phyloP scores from a whole-genome alignment of 2,329 filamentous ascomycete species.

The Pseudogymnoascus sp. region DNA sequence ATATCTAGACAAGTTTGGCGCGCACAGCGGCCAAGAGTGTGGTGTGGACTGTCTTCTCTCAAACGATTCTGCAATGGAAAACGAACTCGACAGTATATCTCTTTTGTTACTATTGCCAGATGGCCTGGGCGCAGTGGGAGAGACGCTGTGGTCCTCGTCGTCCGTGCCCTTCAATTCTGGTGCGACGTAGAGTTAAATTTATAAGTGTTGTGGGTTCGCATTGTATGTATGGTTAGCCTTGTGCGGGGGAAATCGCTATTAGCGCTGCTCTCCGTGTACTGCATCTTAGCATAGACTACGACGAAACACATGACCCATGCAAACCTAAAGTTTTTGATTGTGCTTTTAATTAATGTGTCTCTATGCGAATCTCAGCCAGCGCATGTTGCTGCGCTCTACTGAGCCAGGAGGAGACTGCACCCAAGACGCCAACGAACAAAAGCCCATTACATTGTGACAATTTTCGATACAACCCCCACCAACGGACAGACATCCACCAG shows the following conservation, averaged over 20 bases:
- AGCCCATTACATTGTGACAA: conserved; percentile 1
- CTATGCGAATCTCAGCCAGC: conserved; percentile 5
- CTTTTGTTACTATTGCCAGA: conserved; percentile 22
- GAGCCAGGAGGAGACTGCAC: not conserved
- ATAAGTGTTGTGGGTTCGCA: conserved; percentile 1
- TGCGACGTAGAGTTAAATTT: not conserved
- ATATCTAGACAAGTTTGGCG: conserved; percentile 59
- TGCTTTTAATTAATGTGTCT: conserved; percentile 10
- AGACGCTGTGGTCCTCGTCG: conserved; percentile 39
- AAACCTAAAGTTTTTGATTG: not conserved
- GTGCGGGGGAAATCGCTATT: not conserved
- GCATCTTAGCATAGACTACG: conserved; percentile 11
- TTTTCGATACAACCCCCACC: not conserved
- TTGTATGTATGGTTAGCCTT: not conserved
- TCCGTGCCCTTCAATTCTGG: conserved; percentile 18
- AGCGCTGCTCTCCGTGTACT: conserved; percentile 4
- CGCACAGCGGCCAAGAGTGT: not conserved
- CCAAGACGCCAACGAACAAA: not conserved
- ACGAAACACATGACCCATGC: conserved; percentile 6
- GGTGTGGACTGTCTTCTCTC: conserved; percentile 57
- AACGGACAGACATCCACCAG: not conserved
- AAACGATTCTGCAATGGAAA: conserved; percentile 37
- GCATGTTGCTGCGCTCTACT: not conserved
- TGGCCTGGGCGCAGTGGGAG: conserved; percentile 34
- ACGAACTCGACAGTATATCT: conserved; percentile 30